Base-by-base conservation (phyloP, 2,329 filamentous ascomycete genomes). In the Neocucurbitaria cava region DNA sequence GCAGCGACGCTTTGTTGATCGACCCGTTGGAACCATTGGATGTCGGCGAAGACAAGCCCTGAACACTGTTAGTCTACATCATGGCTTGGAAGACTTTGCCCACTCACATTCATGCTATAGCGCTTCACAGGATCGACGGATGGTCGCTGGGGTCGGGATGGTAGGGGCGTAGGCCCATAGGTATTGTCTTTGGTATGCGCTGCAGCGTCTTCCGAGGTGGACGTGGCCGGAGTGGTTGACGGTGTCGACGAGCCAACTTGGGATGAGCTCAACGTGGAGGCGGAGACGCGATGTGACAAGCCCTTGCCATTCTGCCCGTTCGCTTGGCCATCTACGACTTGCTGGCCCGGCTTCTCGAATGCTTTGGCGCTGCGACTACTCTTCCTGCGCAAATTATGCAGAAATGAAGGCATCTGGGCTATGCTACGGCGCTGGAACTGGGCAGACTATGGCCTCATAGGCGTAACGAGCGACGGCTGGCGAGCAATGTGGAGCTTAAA, bases 341-440 rank as follows among this genome's bases (percentile, higher is more conserved):
- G 44, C 45, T 64, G 56, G 39, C 36, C 43, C 20, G 56, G 56
- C 46, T 51, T 59, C 41, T 58, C 59, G 48, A 45, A 52, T 24
- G 57, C 46, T 59, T 84, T 86, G 77, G 87, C 92, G 56, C 87
- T 85, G 74, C 83, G 88, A 49, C 63, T 67, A 52, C 90, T 95
- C 66, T 89, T 88, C 65, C 91, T 86, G 66, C 91, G 89, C 52
- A 96, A 78, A 70, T 89, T 87, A 76, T 87, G 91, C 68, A 95
- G 82, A 71, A 96, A 91, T 39, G 88, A 79, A 71, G 78, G 78
- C 78, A 81, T 81, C 41, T 45, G 24, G 38, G 10, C 21, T 50
- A 42, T 52, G 56, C 47, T 59, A 47, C 56, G 42, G 49, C 26
- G 51, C 21, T 56, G 58, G 47, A 31, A 42, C 10, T 42, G 17